Conservation (phyloP, 2,329 filamentous ascomycete species). For the Gnomoniopsis smithogilvyi region DNA sequence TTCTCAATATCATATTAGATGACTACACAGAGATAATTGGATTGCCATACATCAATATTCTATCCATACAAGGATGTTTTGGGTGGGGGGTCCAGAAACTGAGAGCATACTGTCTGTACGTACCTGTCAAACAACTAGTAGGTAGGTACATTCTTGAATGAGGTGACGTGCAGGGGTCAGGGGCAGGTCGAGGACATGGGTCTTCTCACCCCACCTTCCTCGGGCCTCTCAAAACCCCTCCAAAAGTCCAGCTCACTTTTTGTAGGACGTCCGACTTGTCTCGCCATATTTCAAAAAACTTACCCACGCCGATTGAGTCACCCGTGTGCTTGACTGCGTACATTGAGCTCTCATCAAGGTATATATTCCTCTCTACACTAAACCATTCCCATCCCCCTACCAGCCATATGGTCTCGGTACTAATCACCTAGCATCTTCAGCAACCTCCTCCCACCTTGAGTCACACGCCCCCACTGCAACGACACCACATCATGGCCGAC, state of each 20-base stretch:
- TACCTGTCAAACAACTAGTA: too few species aligned
- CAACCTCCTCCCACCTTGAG: constrained; percentile 4
- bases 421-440: not conserved
- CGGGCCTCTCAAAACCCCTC: not conserved
- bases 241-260: not conserved
- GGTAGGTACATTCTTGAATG: too few species aligned
- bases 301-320: constrained; percentile 14
- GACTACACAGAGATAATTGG: too few species aligned
- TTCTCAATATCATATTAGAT: too few species aligned
- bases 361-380: not conserved
- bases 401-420: too few species aligned
- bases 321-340: not conserved
- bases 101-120: too few species aligned
- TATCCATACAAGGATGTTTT: too few species aligned
- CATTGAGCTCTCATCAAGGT: constrained; percentile 1
- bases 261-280: not conserved
- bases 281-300: not conserved
- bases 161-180: not conserved
- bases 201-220: not conserved
- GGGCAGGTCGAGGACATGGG: not conserved
- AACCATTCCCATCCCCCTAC: not conserved
- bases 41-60: too few species aligned
- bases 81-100: too few species aligned
- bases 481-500: constrained; percentile 17
- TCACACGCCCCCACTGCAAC: not conserved